Base-by-base conservation (phyloP, 805 yeast species). In the Kazachstania africana region DNA sequence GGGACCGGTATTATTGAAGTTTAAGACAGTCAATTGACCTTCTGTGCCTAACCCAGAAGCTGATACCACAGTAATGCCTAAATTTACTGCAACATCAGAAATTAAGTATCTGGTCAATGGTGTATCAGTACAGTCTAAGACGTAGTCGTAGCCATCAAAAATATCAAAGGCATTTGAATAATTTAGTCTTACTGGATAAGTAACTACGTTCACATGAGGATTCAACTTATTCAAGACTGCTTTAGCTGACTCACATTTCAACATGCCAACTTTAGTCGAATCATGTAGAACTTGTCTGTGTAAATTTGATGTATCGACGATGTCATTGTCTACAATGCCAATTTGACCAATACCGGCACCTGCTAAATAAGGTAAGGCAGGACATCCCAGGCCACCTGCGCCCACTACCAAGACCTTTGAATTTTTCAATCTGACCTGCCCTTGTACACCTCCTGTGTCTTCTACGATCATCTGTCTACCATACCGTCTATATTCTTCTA, bases 391-490 rank as follows among this genome's bases (percentile, higher is more conserved):
- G 0, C 99, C 99, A 8, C 98, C 99, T 1, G 96, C 96, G 1
- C 99, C 98, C 6, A 91, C 66, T 0, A 91, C 87, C 16, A 88
- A 55, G 0, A 87, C 70, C 31, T 62, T 69, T 2, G 88, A 36
- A 0, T 53, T 42, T 39, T 75, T 76, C 28, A 91, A 55, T 26
- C 57, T 60, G 6, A 67, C 31, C 51, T 91, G 99, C 2, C 74
- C 66, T 5, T 36, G 36, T 4, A 57, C 42, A 4, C 56, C 55
- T 16, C 85, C 83, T 31, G 85, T 63, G 36, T 72, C 79, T 3
- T 94, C 91, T 2, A 91, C 95, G 16, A 87, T 74, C 88, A 91
- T 79, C 48, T 91, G 98, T 33, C 99, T 68, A 3, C 99, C 97
- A 55, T 91, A 91, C 23, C 96, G 60, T 19, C 55, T 58, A 52